Conservation (phyloP, 2,329 filamentous ascomycete genomes). For the Phialemoniopsis sp. region DNA sequence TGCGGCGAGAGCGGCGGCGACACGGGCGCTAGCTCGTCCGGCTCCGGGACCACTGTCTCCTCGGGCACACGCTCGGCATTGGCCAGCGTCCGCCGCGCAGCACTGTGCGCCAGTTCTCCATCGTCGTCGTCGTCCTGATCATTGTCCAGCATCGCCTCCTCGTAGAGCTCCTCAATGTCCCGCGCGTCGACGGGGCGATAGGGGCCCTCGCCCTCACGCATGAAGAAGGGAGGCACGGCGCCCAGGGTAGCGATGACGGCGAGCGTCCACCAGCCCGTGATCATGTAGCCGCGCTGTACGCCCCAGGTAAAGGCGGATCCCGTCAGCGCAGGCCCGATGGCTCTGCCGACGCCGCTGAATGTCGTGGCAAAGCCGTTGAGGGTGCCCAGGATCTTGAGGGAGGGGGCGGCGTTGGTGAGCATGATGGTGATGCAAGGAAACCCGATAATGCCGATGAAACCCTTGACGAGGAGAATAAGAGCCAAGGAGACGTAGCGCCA, state of each 20-base stretch:
- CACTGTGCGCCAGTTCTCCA: slow-evolving; percentile 11
- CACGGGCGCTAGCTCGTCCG: slow-evolving; percentile 3
- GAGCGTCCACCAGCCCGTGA: slow-evolving; percentile 81
- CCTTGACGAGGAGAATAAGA: slow-evolving; percentile 67
- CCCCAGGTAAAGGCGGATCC: slow-evolving; percentile 75
- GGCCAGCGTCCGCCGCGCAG: slow-evolving; percentile 27
- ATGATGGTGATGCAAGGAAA: slow-evolving; percentile 90
- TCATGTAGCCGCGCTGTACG: slow-evolving; percentile 68
- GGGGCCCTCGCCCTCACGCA: slow-evolving; percentile 71
- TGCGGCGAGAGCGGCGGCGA: slow-evolving; percentile 3
- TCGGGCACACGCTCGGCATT: slow-evolving; percentile 17
- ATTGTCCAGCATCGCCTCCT: slow-evolving; percentile 25
- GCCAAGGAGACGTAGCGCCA: slow-evolving; percentile 61
- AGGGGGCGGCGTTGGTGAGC: slow-evolving; percentile 79
- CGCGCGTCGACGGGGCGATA: slow-evolving; percentile 25
- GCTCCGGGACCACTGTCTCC: slow-evolving; percentile 5
- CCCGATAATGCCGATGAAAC: slow-evolving; percentile 72
- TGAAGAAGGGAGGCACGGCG: slow-evolving; percentile 67
- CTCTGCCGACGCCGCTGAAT: slow-evolving; percentile 75
- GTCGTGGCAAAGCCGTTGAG: slow-evolving; percentile 88
- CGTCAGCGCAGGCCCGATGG: slow-evolving; percentile 69
- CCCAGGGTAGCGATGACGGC: slow-evolving; percentile 59
- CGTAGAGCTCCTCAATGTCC: slow-evolving; percentile 19
- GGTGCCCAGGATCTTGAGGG: slow-evolving; percentile 75
- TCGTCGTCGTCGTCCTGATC: slow-evolving; percentile 21